These are phyloP conservation scores for Macaranga tanarius DNA, from an alignment of 441 rosid genomes.

Conservation along the genomic window DNA sequence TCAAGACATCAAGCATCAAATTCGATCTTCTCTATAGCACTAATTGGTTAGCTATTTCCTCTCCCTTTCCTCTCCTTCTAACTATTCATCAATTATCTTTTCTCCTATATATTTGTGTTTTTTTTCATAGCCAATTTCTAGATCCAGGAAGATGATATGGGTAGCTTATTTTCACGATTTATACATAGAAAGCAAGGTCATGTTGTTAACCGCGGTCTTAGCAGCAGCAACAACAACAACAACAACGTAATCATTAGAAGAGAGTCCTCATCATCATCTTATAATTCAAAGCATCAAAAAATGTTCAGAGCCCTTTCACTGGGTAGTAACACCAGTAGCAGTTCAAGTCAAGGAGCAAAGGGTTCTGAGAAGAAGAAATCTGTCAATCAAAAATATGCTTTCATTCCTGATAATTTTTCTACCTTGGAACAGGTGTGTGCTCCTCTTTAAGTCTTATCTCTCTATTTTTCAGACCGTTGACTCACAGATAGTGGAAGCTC, in stretches of 20 bases:
- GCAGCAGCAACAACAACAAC: not conserved
- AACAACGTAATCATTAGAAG: not conserved
- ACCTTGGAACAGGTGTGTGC: constrained; percentile 23
- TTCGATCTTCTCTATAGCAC: too few relatives aligned
- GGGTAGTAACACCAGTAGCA: not conserved
- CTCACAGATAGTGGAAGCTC: too few relatives aligned
- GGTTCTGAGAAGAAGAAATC: constrained; percentile 13
- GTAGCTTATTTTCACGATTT: not conserved
- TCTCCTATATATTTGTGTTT: too few relatives aligned
- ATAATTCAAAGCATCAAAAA: not conserved
- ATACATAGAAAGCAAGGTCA: not conserved
- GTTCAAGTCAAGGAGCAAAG: not conserved
- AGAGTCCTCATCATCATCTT: not conserved
- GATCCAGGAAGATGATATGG: constrained; percentile 23
- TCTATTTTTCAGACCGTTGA: not conserved
- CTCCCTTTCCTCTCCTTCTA: not conserved
- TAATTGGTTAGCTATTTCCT: not conserved
- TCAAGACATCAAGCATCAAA: too few relatives aligned
- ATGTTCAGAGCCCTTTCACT: not conserved
- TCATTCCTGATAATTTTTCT: constrained; percentile 26
- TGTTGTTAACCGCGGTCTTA: not conserved
- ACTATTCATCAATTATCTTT: not conserved
- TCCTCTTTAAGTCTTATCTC: too few relatives aligned
- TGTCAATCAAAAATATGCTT: constrained; percentile 22
- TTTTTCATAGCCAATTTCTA: not conserved